These are phyloP conservation scores for Phyllosticta paracitricarpa DNA, from an alignment of 2,329 filamentous ascomycete species.

Conservation along the genomic window DNA sequence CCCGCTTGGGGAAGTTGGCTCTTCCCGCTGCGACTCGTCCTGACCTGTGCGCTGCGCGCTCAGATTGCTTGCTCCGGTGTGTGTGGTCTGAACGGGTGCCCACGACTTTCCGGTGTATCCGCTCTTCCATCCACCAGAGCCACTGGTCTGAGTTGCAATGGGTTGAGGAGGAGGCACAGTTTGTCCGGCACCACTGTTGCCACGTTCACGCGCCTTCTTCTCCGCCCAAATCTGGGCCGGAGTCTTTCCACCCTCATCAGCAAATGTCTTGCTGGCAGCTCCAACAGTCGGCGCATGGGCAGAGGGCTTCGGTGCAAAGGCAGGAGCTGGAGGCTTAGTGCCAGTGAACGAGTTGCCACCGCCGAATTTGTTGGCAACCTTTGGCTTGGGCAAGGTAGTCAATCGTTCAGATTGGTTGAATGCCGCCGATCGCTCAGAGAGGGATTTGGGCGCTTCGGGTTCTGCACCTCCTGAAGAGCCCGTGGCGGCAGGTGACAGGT, in stretches of 20 bases:
- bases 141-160: conserved; percentile 54
- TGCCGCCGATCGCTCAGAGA: conserved; percentile 66
- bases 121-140: conserved; percentile 70
- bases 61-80: conserved; percentile 49
- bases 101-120: conserved; percentile 84
- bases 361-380: conserved; percentile 83
- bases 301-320: conserved; percentile 52
- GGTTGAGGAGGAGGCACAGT: conserved; percentile 34
- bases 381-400: conserved; percentile 84
- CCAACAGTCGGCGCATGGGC: conserved; percentile 58
- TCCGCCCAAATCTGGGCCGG: conserved; percentile 96
- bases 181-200: conserved; percentile 42
- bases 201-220: conserved; percentile 78
- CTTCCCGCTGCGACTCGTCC: conserved; percentile 38
- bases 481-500: conserved; percentile 35
- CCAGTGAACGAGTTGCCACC: conserved; percentile 64
- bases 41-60: conserved; percentile 56
- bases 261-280: conserved; percentile 82
- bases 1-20: conserved; percentile 48
- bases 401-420: conserved; percentile 73
- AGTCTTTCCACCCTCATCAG: conserved; percentile 89
- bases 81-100: conserved; percentile 69
- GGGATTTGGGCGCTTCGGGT: conserved; percentile 44
- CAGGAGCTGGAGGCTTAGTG: conserved; percentile 79
- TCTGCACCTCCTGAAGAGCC: conserved; percentile 36